A percentile compares a stretch with the other conserved stretches of the same genome.
phyloP scores from a whole-genome alignment of 2,329 filamentous ascomycete genomes.

The Aureobasidium subglaciale region DNA sequence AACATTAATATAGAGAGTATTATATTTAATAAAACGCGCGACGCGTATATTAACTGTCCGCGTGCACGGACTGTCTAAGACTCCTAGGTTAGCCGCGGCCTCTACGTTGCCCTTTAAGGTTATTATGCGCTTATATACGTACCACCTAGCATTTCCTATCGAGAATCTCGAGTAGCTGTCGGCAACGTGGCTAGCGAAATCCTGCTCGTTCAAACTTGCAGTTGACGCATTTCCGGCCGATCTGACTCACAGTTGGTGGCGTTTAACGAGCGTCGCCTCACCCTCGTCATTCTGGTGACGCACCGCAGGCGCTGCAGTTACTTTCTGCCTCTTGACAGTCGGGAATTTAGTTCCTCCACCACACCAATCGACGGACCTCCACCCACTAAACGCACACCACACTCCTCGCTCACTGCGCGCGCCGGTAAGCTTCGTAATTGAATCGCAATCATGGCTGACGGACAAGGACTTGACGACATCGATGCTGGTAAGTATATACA shows the following conservation, averaged over 20 bases:
- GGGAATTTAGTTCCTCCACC: background rate
- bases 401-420: background rate
- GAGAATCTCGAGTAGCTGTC: background rate
- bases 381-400: background rate
- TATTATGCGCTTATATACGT: background rate
- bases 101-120: too few species aligned
- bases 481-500: constrained; percentile 5
- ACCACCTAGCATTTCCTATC: background rate
- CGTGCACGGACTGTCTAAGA: too few species aligned
- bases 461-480: constrained; percentile 6
- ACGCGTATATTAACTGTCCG: too few species aligned
- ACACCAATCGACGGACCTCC: background rate
- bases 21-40: too few species aligned
- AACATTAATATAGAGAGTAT: too few species aligned
- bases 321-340: background rate
- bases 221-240: background rate
- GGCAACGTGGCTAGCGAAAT: background rate
- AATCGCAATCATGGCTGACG: constrained; percentile 1
- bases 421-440: background rate
- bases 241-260: background rate
- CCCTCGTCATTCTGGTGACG: background rate
- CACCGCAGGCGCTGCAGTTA: background rate
- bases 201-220: background rate
- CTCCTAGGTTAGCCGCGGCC: too few species aligned
- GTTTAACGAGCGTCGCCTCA: background rate